Conservation (phyloP, 2,329 filamentous ascomycete species). For the Fusarium sp. region DNA sequence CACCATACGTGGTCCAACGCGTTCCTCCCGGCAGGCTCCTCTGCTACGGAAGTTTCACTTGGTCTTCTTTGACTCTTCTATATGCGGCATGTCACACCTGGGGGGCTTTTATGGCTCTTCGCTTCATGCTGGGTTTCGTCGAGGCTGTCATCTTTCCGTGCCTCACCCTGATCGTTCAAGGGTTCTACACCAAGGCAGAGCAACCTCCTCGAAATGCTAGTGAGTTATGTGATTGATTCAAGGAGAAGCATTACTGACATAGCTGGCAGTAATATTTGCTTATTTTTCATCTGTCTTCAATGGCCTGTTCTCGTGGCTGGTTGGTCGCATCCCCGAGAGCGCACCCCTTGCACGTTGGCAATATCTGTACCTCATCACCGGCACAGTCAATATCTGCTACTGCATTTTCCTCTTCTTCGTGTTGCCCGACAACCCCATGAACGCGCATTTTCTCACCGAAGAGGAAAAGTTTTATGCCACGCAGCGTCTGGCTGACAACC, state of each 20-base stretch:
- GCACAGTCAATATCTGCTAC: constrained; percentile 26
- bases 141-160: constrained; percentile 33
- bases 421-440: constrained; percentile 14
- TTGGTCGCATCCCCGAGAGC: constrained; percentile 52
- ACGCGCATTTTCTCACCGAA: constrained; percentile 8
- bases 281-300: constrained; percentile 45
- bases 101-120: constrained; percentile 33
- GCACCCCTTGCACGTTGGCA: constrained; percentile 43
- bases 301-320: constrained; percentile 52
- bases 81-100: constrained; percentile 32
- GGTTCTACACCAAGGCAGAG: constrained; percentile 33
- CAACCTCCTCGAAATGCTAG: constrained; percentile 37
- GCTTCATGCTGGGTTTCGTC: constrained; percentile 33
- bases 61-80: constrained; percentile 31
- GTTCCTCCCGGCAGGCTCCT: constrained; percentile 33
- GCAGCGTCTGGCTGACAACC: constrained; percentile 12
- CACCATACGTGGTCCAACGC: constrained; percentile 32
- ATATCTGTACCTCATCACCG: constrained; percentile 43
- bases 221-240: too few relatives aligned
- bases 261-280: constrained; percentile 26
- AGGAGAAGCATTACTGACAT: background rate
- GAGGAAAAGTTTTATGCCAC: constrained; percentile 9
- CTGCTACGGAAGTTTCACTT: constrained; percentile 14
- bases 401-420: constrained; percentile 7
- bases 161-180: constrained; percentile 23